A percentile compares a stretch with the other conserved stretches of the same genome.
These are phyloP conservation scores for Penicillium soppii DNA, from an alignment of 495 filamentous ascomycete species.

Conservation along the genomic window DNA sequence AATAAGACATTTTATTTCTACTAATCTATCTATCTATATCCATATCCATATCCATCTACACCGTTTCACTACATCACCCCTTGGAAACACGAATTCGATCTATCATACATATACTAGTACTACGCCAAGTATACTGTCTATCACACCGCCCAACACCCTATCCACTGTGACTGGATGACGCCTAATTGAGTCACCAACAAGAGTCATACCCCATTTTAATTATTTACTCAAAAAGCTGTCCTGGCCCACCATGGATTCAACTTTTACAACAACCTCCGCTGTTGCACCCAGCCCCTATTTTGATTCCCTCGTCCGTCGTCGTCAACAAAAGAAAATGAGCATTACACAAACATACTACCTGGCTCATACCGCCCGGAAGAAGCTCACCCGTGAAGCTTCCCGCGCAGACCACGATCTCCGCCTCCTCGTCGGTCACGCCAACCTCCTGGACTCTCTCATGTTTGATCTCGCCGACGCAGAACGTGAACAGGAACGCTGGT, in stretches of 20 bases:
- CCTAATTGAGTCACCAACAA: conserved; percentile 10
- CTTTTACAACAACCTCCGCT: conserved; percentile 15
- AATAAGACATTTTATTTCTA: neutral
- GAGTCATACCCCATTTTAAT: conserved; percentile 7
- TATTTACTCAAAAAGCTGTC: conserved; percentile 1
- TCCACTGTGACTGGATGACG: conserved; percentile 12
- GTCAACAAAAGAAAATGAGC: conserved; percentile 80
- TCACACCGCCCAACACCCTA: conserved; percentile 7
- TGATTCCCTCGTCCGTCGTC: conserved; percentile 31
- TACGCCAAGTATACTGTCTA: neutral
- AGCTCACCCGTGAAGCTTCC: conserved; percentile 90
- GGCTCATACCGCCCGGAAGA: conserved; percentile 90
- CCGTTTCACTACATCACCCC: too few species aligned
- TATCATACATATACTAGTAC: too few species aligned
- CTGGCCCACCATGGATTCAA: conserved; percentile 21
- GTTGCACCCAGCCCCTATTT: conserved; percentile 33
- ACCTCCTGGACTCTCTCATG: conserved; percentile 96
- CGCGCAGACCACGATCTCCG: conserved; percentile 90
- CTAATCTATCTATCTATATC: neutral
- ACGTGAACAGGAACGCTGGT: conserved; percentile 95
- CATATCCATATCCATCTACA: too few species aligned
- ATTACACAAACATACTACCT: conserved; percentile 98
- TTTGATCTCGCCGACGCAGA: conserved; percentile 92
- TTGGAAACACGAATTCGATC: neutral
- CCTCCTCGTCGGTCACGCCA: conserved; percentile 93